These are phyloP conservation scores for Boletus semigastroideus DNA, from an alignment of 1,284 basidiomycete species.

Conservation along the genomic window DNA sequence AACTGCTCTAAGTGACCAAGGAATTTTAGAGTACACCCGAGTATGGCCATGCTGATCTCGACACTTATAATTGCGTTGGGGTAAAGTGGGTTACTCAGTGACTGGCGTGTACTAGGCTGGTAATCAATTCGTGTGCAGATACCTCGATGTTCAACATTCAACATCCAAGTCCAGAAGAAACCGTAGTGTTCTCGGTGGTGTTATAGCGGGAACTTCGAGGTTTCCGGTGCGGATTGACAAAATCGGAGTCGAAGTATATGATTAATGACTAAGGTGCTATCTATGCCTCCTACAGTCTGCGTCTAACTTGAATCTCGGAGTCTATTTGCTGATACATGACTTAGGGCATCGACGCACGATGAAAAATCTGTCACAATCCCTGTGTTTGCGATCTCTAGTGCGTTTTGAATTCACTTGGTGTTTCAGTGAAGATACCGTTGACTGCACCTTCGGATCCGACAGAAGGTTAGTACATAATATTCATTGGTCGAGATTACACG, in stretches of 20 bases:
- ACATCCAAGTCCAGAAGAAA: conserved; percentile 32
- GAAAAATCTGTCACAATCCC: conserved; percentile 24
- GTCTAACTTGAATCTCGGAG: conserved; percentile 13
- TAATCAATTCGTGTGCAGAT: conserved; percentile 23
- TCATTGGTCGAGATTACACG: too few relatives aligned
- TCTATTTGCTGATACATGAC: background rate
- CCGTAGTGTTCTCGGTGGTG: conserved; percentile 37
- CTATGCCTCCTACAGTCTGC: conserved; percentile 16
- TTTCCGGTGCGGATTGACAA: conserved; percentile 22
- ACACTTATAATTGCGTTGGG: conserved; percentile 16
- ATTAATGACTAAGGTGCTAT: conserved; percentile 22
- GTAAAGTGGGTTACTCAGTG: conserved; percentile 13
- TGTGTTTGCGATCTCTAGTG: conserved; percentile 30
- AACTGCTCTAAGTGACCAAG: conserved; percentile 2
- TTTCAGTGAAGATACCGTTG: conserved; percentile 17
- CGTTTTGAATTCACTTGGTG: conserved; percentile 19
- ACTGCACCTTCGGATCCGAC: conserved; percentile 25
- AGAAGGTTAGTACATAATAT: conserved; percentile 16
- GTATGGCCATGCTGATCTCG: background rate
- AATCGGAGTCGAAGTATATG: conserved; percentile 11
- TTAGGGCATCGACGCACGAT: conserved; percentile 30
- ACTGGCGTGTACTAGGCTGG: background rate
- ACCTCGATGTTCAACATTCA: conserved; percentile 35
- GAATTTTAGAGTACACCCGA: conserved; percentile 7
- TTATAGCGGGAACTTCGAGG: conserved; percentile 14